Evolutionary conservation across 202 grass and related monocot genomes (phyloP), one percentile per base, ranked within the genome.

Genomic region (Schoenoplectus tabernaemontani): DNA sequence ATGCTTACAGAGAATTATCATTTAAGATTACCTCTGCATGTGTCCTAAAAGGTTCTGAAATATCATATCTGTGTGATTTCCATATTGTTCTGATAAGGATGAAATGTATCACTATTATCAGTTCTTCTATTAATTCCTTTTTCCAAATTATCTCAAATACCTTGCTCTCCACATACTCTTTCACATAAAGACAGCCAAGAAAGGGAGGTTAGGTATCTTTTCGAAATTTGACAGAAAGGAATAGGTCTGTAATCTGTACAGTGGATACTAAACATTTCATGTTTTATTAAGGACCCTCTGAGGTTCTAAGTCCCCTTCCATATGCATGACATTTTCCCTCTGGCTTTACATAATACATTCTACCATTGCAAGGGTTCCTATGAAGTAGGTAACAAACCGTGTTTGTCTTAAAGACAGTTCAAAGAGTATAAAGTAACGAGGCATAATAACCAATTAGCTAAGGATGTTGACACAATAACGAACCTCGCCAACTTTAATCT

Each of bases 401-500:
- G 19, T 43, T 68, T 68, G 65, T 22, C 37, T 23, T 69, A 69
- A 36, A 69, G 65, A 26, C 8, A 69, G 36, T 67, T 20, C 33
- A 67, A 67, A 46, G n/a, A 11, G 37, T 46, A 23, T 69, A 69
- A 12, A 46, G 24, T 13, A 69, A 44, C 15, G 20, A 26, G 38
- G n/a, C n/a, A n/a, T n/a, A 43, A 20, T 68, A 41, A 19, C 16
- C 34, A 39, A 66, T 64, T 41, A 66, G 64, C 20, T 46, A 47
- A 26, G 11, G 20, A 70, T 46, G 34, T 74, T n/a, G 2, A 75
- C 9, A 54, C 12, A 61, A 62, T 46, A 77, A 67, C 69, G 43
- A 83, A 98, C 96, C 85, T 99, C 92, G 0, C 92, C 92, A 86
- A 99, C 96, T 95, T 99, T 87, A 65, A 95, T 92, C 76, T 92